A percentile compares a stretch with the other conserved stretches of the same genome.
These are phyloP conservation scores for Plasmodium coatneyi DNA, from an alignment of 169 alveolate genomes.

Conservation along the genomic window DNA sequence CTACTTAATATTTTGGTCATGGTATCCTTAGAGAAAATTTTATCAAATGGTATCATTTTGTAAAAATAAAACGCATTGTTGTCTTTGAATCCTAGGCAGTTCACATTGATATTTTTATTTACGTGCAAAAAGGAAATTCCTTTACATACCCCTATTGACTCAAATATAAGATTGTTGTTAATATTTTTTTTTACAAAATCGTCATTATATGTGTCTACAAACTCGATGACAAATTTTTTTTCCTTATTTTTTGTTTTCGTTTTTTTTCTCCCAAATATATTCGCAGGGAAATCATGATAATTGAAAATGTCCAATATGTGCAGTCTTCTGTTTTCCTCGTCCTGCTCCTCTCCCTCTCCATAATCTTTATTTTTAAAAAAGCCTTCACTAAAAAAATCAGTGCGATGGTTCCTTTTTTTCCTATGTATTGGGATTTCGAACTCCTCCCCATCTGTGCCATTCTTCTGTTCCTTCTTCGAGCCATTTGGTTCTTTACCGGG, in stretches of 20 bases:
- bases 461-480: background rate
- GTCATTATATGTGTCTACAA: conserved; percentile 72
- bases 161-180: conserved; percentile 69
- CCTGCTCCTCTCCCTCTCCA: conserved; percentile 13
- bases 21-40: conserved; percentile 54
- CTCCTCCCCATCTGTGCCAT: conserved; percentile 19
- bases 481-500: background rate
- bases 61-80: conserved; percentile 72
- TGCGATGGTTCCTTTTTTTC: conserved; percentile 19
- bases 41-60: conserved; percentile 71
- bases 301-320: conserved; percentile 63
- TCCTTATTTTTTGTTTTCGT: conserved; percentile 24
- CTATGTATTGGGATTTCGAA: conserved; percentile 66
- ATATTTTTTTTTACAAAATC: conserved; percentile 74
- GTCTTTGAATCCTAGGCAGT: conserved; percentile 60
- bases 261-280: conserved; percentile 59
- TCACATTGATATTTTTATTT: conserved; percentile 55
- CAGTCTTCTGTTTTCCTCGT: conserved; percentile 18
- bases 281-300: conserved; percentile 66
- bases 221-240: conserved; percentile 55
- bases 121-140: conserved; percentile 69
- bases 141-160: conserved; percentile 75
- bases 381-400: conserved; percentile 12
- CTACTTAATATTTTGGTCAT: conserved; percentile 50
- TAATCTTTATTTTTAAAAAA: conserved; percentile 42